Evolutionary conservation across 2,329 filamentous ascomycete genomes (phyloP).

Genomic region (Botrytis medusae): DNA sequence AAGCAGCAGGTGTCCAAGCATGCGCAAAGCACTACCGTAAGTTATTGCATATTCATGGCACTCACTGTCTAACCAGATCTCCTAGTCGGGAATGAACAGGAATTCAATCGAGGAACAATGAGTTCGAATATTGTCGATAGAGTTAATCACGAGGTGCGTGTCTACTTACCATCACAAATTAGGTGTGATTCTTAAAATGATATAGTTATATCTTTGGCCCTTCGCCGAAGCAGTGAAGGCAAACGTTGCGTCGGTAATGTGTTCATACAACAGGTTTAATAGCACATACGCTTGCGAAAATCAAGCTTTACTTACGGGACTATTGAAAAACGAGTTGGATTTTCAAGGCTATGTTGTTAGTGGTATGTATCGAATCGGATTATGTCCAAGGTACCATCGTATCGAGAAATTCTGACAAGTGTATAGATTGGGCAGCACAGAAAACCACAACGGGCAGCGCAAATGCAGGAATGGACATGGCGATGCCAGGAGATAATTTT

Average conservation of each 20-base stretch:
- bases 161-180: slow-evolving; percentile 44
- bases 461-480: slow-evolving; percentile 71
- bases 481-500: slow-evolving; percentile 70
- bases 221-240: slow-evolving; percentile 68
- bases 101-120: slow-evolving; percentile 55
- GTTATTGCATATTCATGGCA: slow-evolving; percentile 25
- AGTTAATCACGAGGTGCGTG: slow-evolving; percentile 65
- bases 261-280: slow-evolving; percentile 71
- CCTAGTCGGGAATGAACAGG: slow-evolving; percentile 66
- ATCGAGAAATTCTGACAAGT: neutral
- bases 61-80: slow-evolving; percentile 34
- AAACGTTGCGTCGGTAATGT: slow-evolving; percentile 68
- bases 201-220: slow-evolving; percentile 44
- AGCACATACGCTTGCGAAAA: slow-evolving; percentile 68
- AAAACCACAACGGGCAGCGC: slow-evolving; percentile 68
- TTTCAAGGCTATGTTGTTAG: slow-evolving; percentile 70
- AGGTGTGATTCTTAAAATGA: neutral
- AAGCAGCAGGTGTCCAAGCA: slow-evolving; percentile 52
- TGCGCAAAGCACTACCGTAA: slow-evolving; percentile 57
- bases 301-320: slow-evolving; percentile 56
- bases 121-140: slow-evolving; percentile 62
- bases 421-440: slow-evolving; percentile 71
- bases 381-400: slow-evolving; percentile 38
- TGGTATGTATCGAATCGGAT: slow-evolving; percentile 34
- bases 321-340: slow-evolving; percentile 71